Evolutionary conservation across 225 moss, liverwort and hornwort genomes (phyloP).

Genomic region (Pseudoscleropodium purum): DNA sequence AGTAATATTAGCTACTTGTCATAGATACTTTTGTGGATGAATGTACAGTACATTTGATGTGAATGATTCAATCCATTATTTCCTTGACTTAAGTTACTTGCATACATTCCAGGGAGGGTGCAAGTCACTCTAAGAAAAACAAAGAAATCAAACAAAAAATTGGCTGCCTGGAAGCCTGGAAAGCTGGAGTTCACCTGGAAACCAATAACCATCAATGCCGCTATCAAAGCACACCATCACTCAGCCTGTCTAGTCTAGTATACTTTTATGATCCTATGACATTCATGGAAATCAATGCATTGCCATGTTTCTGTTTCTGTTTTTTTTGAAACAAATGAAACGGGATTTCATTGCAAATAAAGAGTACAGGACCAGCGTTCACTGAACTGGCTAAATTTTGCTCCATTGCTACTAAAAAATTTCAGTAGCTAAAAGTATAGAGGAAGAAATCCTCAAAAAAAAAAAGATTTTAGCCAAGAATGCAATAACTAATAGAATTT

Average conservation of each 20-base stretch:
- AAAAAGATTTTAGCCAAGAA: too few species aligned
- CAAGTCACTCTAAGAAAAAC: background rate
- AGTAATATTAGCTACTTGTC: too few species aligned
- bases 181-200: background rate
- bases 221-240: background rate
- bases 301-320: background rate
- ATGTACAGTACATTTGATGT: background rate
- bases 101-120: background rate
- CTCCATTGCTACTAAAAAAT: too few species aligned
- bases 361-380: too few species aligned
- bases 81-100: background rate
- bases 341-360: too few species aligned
- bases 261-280: background rate
- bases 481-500: too few species aligned
- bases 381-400: too few species aligned
- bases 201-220: background rate
- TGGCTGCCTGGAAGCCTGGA: background rate
- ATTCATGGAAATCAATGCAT: background rate
- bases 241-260: background rate
- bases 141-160: background rate
- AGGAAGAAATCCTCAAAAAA: too few species aligned
- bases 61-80: background rate
- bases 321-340: too few species aligned
- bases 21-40: background rate
- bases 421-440: too few species aligned